These are phyloP conservation scores for Mortierella sp. DNA, from an alignment of 371 early-diverging fungal genomes.

Conservation along the genomic window DNA sequence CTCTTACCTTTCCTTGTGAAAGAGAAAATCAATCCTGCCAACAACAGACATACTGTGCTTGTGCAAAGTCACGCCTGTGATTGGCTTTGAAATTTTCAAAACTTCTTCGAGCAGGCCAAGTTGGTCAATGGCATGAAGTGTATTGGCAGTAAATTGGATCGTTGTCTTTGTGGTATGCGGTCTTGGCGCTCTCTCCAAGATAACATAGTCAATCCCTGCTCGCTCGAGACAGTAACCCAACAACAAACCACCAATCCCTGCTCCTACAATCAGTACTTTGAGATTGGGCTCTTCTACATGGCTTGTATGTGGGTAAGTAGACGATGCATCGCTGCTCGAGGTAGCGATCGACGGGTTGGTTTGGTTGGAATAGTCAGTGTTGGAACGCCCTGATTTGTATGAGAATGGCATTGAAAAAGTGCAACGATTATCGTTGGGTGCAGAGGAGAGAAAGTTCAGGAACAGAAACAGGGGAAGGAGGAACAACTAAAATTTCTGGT, in stretches of 20 bases:
- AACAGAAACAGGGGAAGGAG: background rate
- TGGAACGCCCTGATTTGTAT: background rate
- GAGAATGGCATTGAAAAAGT: slow-evolving; percentile 6
- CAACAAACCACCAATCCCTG: slow-evolving; percentile 40
- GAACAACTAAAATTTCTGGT: background rate
- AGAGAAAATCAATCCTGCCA: slow-evolving; percentile 29
- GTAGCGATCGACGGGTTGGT: background rate
- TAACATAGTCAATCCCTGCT: slow-evolving; percentile 45
- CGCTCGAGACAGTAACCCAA: slow-evolving; percentile 38
- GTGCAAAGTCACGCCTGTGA: slow-evolving; percentile 22
- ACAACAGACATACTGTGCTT: slow-evolving; percentile 40
- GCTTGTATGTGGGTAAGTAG: background rate
- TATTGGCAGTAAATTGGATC: slow-evolving; percentile 35
- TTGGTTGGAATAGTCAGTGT: background rate
- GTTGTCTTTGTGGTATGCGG: slow-evolving; percentile 15
- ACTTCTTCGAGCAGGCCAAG: slow-evolving; percentile 38
- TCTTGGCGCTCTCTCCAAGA: slow-evolving; percentile 22
- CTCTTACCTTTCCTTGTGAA: slow-evolving; percentile 40
- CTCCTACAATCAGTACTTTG: slow-evolving; percentile 44
- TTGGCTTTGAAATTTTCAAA: slow-evolving; percentile 34
- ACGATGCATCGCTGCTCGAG: background rate
- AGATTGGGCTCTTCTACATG: slow-evolving; percentile 2
- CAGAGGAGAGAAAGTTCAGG: background rate
- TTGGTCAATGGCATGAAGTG: slow-evolving; percentile 31
- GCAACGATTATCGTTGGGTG: background rate